Base-by-base conservation (phyloP, 2,329 filamentous ascomycete genomes). In the Ophiocordyceps sinensis region DNA sequence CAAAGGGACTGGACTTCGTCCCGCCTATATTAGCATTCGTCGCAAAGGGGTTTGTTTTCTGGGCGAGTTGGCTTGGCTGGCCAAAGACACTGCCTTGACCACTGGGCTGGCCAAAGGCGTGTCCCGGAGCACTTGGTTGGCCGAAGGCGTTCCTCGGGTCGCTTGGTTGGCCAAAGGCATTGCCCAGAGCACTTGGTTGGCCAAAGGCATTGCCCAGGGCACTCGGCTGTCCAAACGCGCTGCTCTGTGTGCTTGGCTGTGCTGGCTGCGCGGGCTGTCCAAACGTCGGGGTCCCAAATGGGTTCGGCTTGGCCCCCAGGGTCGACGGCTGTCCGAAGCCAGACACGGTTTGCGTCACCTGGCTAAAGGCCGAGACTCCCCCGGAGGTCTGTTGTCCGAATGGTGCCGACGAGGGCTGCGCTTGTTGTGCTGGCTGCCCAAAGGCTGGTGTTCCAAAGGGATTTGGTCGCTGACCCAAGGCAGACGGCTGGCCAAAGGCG, bases 251-350 rank as follows among this genome's bases (percentile, higher is more conserved):
- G 14, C 31, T n/a, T n/a, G 54, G 48, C 37, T 62, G 57, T 40
- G 23, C 23, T 7, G 54, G 49, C 37, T 62, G 57, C 41, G 56
- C 49, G 17, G 63, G 50, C 43, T 63, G 63, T 2, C 53, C 60
- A 41, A 57, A 61, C 0, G 57, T 54, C 2, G 56, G 51, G 31
- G 49, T 34, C 31, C 54, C 58, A 46, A 65, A 63, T 1, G 62
- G 54, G 45, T 52, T 63, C 12, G 55, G 51, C 14, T 55, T 55
- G 19, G 51, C 47, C 11, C 55, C 59, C 26, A 60, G 43, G 2
- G 52, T 43, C 31, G 63, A 56, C 28, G 67, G 58, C 41, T 70
- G 65, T 1, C 65, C 64, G 44, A 68, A 67, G 0, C 57, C 48
- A 13, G 59, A 51, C 28, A 51, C 44, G 28, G 48, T 34, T 32